Conservation (phyloP, 805 yeast genomes). For the Saturnispora sanitii region DNA sequence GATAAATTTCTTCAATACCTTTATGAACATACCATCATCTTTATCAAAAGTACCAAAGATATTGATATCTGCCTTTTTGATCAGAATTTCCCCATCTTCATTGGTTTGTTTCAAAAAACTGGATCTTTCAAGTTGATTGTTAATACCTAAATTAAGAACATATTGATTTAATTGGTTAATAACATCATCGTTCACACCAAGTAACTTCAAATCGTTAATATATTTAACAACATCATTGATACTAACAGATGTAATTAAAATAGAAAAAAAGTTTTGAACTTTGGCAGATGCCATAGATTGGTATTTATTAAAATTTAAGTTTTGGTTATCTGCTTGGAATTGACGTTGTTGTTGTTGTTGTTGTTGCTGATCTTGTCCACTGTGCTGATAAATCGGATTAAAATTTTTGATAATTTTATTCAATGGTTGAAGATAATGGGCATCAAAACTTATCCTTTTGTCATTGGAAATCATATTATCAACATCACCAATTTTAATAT, state of each 20-base stretch:
- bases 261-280: constrained; percentile 11
- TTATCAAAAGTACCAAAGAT: constrained; percentile 26
- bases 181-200: constrained; percentile 25
- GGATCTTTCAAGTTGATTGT: constrained; percentile 26
- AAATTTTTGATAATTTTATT: constrained; percentile 26
- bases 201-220: constrained; percentile 26
- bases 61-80: constrained; percentile 18
- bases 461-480: background rate
- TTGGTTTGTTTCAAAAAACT: constrained; percentile 7
- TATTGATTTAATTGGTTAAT: constrained; percentile 30
- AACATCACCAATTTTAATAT: background rate
- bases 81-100: constrained; percentile 18
- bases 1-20: constrained; percentile 34
- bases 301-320: too few relatives aligned
- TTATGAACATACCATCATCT: constrained; percentile 27
- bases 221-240: constrained; percentile 28
- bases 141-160: constrained; percentile 25
- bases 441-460: constrained; percentile 10
- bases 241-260: constrained; percentile 17
- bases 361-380: constrained; percentile 1
- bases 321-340: too few relatives aligned
- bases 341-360: background rate
- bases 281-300: background rate
- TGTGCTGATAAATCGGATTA: constrained; percentile 17
- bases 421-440: constrained; percentile 21